These are phyloP conservation scores for Prunus yedoensis DNA, from an alignment of 331 rosid species.

Conservation along the genomic window DNA sequence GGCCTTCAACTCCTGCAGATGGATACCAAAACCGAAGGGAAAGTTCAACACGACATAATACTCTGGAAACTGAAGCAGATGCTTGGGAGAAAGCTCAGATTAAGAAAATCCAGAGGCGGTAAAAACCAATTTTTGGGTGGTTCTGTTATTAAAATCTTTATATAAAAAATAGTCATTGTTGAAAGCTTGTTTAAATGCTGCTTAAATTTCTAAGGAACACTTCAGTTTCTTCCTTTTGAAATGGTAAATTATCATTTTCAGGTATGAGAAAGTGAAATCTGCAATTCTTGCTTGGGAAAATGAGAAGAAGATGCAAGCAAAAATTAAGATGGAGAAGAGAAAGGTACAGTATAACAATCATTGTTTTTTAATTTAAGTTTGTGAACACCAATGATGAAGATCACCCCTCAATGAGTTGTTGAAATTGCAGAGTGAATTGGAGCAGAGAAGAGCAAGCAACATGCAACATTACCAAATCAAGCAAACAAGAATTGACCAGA, in stretches of 20 bases:
- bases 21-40: constrained; percentile 34
- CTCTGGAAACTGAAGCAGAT: constrained; percentile 38
- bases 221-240: constrained; percentile 1
- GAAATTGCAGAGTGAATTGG: constrained; percentile 49
- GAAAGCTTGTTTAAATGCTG: neutral
- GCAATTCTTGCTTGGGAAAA: constrained; percentile 52
- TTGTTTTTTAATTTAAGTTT: constrained; percentile 1
- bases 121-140: constrained; percentile 10
- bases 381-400: neutral
- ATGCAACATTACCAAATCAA: constrained; percentile 43
- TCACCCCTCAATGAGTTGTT: neutral
- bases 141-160: neutral
- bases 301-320: constrained; percentile 53
- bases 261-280: constrained; percentile 55
- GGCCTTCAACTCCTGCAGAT: constrained; percentile 24
- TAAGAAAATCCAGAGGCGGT: constrained; percentile 57
- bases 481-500: constrained; percentile 48
- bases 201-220: neutral
- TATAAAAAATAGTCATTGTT: neutral
- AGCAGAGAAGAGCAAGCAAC: constrained; percentile 37
- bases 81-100: constrained; percentile 54
- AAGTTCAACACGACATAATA: constrained; percentile 13
- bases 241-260: constrained; percentile 31
- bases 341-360: constrained; percentile 30
- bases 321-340: constrained; percentile 49